Conservation (phyloP, 306 rosid genomes). For the Vigna reflexopilosa region DNA sequence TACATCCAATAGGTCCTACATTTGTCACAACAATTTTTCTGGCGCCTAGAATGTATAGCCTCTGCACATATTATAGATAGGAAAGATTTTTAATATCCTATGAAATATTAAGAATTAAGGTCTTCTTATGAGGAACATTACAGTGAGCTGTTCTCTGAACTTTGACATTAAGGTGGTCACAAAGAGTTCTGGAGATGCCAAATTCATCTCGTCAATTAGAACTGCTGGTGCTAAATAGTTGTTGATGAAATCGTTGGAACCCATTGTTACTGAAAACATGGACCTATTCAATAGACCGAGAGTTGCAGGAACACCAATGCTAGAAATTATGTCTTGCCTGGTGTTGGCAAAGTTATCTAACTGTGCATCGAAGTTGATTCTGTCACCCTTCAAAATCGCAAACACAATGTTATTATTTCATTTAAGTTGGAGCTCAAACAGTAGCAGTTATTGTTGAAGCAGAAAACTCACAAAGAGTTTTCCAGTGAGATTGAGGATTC, state of each 20-base stretch:
- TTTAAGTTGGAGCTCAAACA: background rate
- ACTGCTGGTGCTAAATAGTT: constrained; percentile 62
- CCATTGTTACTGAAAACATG: constrained; percentile 61
- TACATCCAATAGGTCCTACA: constrained; percentile 79
- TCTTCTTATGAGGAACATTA: constrained; percentile 12
- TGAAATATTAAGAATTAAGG: background rate
- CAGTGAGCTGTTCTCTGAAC: constrained; percentile 61
- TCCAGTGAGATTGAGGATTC: constrained; percentile 71
- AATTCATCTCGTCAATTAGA: constrained; percentile 36
- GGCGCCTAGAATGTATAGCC: constrained; percentile 66
- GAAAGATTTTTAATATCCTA: background rate
- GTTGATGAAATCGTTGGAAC: constrained; percentile 77
- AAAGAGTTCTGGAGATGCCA: constrained; percentile 56
- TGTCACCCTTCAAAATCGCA: constrained; percentile 50
- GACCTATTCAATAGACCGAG: constrained; percentile 45
- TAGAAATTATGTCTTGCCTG: constrained; percentile 67
- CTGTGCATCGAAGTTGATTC: constrained; percentile 74
- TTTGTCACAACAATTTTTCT: constrained; percentile 60
- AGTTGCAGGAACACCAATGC: constrained; percentile 55
- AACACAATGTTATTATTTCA: background rate
- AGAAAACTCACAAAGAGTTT: constrained; percentile 56
- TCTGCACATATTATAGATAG: constrained; percentile 47
- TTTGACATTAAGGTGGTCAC: constrained; percentile 58
- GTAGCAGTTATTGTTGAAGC: background rate
- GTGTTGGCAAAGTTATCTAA: constrained; percentile 67